Evolutionary conservation across 495 filamentous ascomycete genomes (phyloP), one percentile per base, ranked within the genome.

Genomic region (Rhypophila decipiens): DNA sequence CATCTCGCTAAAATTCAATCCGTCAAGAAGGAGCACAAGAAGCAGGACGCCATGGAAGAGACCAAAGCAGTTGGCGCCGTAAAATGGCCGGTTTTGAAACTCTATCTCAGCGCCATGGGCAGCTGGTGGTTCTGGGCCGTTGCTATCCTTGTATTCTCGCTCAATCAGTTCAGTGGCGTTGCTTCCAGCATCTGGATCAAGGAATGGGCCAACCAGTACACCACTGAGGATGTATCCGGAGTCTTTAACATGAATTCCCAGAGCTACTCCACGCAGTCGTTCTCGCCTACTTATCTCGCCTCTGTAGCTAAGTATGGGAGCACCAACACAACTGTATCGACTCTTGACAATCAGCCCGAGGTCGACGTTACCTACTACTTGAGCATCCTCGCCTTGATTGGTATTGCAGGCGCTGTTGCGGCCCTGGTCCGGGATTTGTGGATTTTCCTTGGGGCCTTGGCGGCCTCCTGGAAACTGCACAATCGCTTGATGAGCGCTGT

Each of bases 171-270:
- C 22, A 83, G 83, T 15, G 83, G 84, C 11, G 86, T 97, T 12
- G 86, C 85, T 9, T 89, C 87, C 15, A 95, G 87, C 54, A 63
- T 97, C 33, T 99, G 94, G 94, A 94, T 99, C 52, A 79, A 88
- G 54, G 74, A 91, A 57, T 99, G 94, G 94, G 70, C 75, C 7
- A 78, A 78, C 47, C 74, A 79, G 47, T 79, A 79, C 50, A 56
- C 70, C 4, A 61, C 62, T 11, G 69, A 69, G 33, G 57, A 58
- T 24, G 54, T 53, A 9, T 47, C 52, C 8, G 50, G 27, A 18
- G 50, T 59, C 22, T 60, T 66, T 55, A 69, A 58, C 53, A 49
- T 64, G 42, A 64, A 60, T 39, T 70, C 66, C 12, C 63, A 64
- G 7, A 60, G 47, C 46, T 61, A 65, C 54, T 51, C 59, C 24